phyloP scores from a whole-genome alignment of 1,284 basidiomycete genomes.

The Pseudozyma pruni region DNA sequence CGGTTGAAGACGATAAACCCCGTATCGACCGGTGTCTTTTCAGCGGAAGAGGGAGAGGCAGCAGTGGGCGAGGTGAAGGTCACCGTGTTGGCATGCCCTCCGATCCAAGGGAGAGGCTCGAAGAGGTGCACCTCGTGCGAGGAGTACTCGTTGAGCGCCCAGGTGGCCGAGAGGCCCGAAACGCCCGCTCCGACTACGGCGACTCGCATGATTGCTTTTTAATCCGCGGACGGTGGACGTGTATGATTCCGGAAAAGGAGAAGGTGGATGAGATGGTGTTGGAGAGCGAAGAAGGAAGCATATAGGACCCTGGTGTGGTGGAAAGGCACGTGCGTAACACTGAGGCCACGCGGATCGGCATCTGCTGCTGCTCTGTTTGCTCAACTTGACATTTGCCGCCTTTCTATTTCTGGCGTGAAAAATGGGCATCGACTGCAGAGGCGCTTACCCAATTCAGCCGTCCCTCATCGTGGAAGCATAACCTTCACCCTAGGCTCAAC shows the following conservation, averaged over 20 bases:
- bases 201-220: conserved; percentile 68
- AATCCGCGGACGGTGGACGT: too few species aligned
- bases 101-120: conserved; percentile 77
- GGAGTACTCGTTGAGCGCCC: conserved; percentile 83
- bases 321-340: too few species aligned
- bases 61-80: conserved; percentile 70
- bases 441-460: too few species aligned
- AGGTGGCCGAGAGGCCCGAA: conserved; percentile 80
- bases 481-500: not conserved
- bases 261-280: not conserved
- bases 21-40: conserved; percentile 37
- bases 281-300: not conserved
- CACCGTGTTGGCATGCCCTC: conserved; percentile 84
- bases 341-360: not conserved
- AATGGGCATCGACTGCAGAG: too few species aligned
- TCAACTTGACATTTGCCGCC: too few species aligned
- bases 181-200: conserved; percentile 84
- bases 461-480: not conserved
- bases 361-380: not conserved
- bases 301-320: not conserved
- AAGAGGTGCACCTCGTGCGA: conserved; percentile 83
- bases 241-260: not conserved
- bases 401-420: too few species aligned
- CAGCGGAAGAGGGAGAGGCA: conserved; percentile 9
- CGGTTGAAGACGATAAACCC: conserved; percentile 76